Evolutionary conservation across 352 stramenopile species (phyloP).

Genomic region (Blastocystis sp.): DNA sequence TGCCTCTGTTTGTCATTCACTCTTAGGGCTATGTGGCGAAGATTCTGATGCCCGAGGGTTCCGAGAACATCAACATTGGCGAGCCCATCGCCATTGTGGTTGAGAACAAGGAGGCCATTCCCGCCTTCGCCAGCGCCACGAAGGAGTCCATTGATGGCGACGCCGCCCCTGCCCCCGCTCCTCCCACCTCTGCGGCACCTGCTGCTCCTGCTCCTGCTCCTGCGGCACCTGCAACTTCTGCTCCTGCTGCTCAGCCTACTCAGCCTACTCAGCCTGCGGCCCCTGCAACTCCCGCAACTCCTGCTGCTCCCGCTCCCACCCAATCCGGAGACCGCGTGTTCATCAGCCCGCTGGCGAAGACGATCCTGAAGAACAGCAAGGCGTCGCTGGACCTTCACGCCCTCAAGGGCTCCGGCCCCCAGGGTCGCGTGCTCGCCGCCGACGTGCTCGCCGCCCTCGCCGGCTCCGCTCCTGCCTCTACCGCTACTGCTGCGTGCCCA

Average conservation of each 20-base stretch:
- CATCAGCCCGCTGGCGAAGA: conserved; percentile 68
- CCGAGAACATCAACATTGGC: conserved; percentile 75
- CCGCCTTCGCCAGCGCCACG: conserved; percentile 75
- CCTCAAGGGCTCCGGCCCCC: conserved; percentile 76
- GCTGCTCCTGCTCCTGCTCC: conserved; percentile 7
- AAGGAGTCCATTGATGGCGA: conserved; percentile 69
- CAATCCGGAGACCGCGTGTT: conserved; percentile 69
- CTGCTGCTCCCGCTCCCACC: conserved; percentile 72
- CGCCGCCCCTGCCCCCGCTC: conserved; percentile 65
- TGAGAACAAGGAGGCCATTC: conserved; percentile 77
- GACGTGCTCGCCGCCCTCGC: conserved; percentile 75
- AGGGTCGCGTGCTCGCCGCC: conserved; percentile 78
- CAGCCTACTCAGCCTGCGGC: background rate
- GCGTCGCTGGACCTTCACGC: conserved; percentile 36
- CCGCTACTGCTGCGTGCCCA: conserved; percentile 13
- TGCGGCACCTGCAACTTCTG: background rate
- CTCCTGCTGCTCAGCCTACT: conserved; percentile 48
- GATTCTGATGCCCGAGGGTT: conserved; percentile 77
- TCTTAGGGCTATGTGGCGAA: conserved; percentile 80
- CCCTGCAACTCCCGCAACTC: background rate
- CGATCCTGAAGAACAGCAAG: background rate
- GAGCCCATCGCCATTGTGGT: conserved; percentile 80
- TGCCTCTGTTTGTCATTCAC: background rate
- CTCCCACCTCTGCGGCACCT: conserved; percentile 26
- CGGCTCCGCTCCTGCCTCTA: conserved; percentile 65